Percentiles rank a stretch among this genome's conserved stretches.
Evolutionary conservation across 306 rosid genomes (phyloP).

Genomic region (Cucurbita ficifolia): DNA sequence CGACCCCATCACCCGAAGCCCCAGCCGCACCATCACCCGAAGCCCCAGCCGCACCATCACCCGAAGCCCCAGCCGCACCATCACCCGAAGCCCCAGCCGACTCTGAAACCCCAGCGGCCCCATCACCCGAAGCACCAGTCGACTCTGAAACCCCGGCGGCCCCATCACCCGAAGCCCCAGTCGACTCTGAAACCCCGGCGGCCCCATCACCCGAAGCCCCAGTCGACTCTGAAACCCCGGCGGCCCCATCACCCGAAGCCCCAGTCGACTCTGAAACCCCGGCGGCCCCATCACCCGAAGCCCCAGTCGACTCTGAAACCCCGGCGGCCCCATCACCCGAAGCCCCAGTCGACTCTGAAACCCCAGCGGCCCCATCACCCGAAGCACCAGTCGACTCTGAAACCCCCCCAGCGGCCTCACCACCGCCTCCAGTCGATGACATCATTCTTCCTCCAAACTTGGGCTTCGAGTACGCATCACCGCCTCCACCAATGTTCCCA

Average conservation of each 20-base stretch:
- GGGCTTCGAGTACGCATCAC: slow-evolving; percentile 11
- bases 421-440: background rate
- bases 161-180: background rate
- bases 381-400: background rate
- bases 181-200: background rate
- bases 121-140: background rate
- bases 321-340: background rate
- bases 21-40: background rate
- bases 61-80: background rate
- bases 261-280: background rate
- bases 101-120: background rate
- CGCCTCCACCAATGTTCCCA: slow-evolving; percentile 11
- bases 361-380: background rate
- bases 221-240: background rate
- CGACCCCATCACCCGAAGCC: background rate
- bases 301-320: background rate
- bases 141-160: background rate
- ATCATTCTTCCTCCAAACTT: slow-evolving; percentile 6
- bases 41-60: background rate
- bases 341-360: background rate
- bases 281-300: background rate
- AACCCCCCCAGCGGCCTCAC: too few relatives aligned
- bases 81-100: background rate
- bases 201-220: background rate
- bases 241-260: background rate